Base-by-base conservation (phyloP, 2,329 filamentous ascomycete species). In the Hypoxylon rubiginosum region DNA sequence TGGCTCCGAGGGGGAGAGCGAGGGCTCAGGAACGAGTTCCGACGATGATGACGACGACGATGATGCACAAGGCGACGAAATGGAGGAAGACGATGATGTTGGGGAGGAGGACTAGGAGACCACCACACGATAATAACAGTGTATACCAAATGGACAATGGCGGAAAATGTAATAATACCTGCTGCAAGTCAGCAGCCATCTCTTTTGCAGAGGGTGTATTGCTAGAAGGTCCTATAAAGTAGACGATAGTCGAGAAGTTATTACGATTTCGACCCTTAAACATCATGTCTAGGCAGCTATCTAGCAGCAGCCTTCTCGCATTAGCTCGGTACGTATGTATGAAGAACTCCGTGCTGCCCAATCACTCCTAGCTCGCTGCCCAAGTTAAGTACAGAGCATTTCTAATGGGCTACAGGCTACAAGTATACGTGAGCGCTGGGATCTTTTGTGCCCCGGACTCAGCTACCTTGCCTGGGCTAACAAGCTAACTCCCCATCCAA, bases 1-100 rank as follows among this genome's bases (percentile, higher is more conserved):
- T 0, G 87, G 86, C 0, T 87, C 83, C 41, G 86, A 89, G 4
- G 87, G 81, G 0, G 86, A 89, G 4, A 88, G 86, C 56, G 88
- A 86, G 10, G 87, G 87, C 0, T 85, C 83, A 1, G 87, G 86
- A 0, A 74, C 75, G 1, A 84, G 82, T 32, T 82, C 79, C 13
- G 86, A 85, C 3, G 85, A 83, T 0, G 83, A 84, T 0, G 85
- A 85, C 1, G 86, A 85, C 0, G 86, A 86, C 2, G 86, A 83
- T 2, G 83, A 83, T 0, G 83, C 78, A 0, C 82, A 77, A 0
- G 83, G 79, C 0, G 81, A 81, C 0, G 81, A 78, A 0, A 81
- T 80, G 1, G 81, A 78, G 0, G 82, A 79, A 0, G 82, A 78
- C 0, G 82, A 79, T 0, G 80, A 75, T 0, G 79, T 78, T 0